Evolutionary conservation across 2,329 filamentous ascomycete species (phyloP).

Genomic region (Neofusicoccum kwambonambiense): DNA sequence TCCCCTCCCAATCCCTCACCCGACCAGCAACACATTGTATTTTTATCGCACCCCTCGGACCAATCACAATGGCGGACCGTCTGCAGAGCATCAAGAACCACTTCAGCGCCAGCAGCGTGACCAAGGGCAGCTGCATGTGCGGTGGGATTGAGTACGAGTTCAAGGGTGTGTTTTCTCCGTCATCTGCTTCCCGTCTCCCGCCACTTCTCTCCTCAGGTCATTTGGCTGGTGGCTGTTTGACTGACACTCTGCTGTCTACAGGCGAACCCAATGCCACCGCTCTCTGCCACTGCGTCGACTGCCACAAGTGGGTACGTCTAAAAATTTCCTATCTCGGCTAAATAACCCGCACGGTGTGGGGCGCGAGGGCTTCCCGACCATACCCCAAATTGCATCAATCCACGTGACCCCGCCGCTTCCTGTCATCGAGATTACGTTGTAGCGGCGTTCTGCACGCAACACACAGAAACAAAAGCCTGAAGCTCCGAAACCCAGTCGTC

Average conservation of each 20-base stretch:
- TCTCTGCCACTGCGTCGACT: constrained; percentile 55
- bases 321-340: constrained; percentile 20
- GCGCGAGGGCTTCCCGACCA: not conserved
- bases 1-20: not conserved
- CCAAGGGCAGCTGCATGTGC: constrained; percentile 32
- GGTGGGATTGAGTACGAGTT: constrained; percentile 29
- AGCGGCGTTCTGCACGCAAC: no score
- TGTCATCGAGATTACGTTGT: no score
- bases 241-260: constrained; percentile 22
- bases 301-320: constrained; percentile 48
- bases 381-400: not conserved
- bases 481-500: no score
- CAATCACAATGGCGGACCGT: constrained; percentile 14
- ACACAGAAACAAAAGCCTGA: no score
- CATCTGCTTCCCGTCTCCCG: not conserved
- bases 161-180: constrained; percentile 22
- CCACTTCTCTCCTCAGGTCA: not conserved
- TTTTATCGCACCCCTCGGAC: not conserved
- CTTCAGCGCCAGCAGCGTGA: constrained; percentile 21
- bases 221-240: not conserved
- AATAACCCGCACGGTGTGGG: not conserved
- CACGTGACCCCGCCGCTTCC: not conserved
- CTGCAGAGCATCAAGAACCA: constrained; percentile 3
- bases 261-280: constrained; percentile 45
- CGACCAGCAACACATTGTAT: no score